These are phyloP conservation scores for Dactylella cylindrospora DNA, from an alignment of 2,329 filamentous ascomycete species.

Conservation along the genomic window DNA sequence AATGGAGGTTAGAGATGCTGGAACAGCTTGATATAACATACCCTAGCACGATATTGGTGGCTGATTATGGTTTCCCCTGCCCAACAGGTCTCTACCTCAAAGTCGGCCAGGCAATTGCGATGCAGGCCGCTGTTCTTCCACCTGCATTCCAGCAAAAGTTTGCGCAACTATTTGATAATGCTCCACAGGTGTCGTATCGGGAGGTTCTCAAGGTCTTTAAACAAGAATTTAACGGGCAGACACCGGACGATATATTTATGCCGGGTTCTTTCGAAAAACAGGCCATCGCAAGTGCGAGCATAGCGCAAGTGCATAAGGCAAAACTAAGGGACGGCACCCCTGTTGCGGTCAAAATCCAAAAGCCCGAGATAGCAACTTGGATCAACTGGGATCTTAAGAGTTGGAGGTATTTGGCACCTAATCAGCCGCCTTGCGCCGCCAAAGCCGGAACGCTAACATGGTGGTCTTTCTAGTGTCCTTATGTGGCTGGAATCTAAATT, in stretches of 20 bases:
- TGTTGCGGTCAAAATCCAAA: constrained; percentile 95
- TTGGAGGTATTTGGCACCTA: constrained; percentile 64
- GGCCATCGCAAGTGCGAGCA: constrained; percentile 76
- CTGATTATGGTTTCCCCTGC: neutral
- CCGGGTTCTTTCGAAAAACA: constrained; percentile 64
- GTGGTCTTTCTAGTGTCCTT: constrained; percentile 38
- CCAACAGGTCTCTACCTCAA: constrained; percentile 75
- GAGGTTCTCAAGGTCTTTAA: constrained; percentile 81
- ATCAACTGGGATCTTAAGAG: constrained; percentile 94
- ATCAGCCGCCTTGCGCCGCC: neutral
- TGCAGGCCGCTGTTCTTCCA: constrained; percentile 92
- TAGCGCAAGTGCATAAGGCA: constrained; percentile 97
- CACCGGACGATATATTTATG: constrained; percentile 85
- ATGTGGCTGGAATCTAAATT: constrained; percentile 35
- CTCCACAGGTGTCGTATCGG: constrained; percentile 85
- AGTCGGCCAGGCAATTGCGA: constrained; percentile 96
- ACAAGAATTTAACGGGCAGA: constrained; percentile 77
- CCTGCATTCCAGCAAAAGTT: constrained; percentile 98
- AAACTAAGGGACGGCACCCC: constrained; percentile 80
- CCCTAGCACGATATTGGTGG: neutral
- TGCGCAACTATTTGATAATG: constrained; percentile 93
- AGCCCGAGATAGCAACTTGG: constrained; percentile 86
- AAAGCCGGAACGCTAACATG: neutral
- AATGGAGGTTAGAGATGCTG: constrained; percentile 83
- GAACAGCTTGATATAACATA: too few relatives aligned